Evolutionary conservation across 805 yeast species (phyloP), one percentile per base, ranked within the genome.

Genomic region (Ascoidea rubescens): DNA sequence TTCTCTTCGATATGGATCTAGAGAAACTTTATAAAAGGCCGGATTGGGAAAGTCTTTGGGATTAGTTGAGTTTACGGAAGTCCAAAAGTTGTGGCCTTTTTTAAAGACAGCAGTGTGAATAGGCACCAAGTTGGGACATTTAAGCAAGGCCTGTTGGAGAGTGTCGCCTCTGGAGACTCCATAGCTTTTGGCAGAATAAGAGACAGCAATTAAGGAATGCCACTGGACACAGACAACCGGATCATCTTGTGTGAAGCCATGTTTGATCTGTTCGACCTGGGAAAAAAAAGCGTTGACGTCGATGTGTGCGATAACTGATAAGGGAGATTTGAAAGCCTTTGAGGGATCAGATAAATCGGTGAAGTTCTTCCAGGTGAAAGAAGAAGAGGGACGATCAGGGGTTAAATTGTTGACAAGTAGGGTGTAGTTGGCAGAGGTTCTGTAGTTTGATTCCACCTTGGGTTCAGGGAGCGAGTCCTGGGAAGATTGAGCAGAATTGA

Each of bases 211-310:
- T 2, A 93, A 68, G 0, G 90, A 74, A 49, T 75, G 72, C 99
- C 99, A 93, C 61, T 93, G 99, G 4, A 88, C 87, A 64, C 97
- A 90, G 0, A 89, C 97, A 1, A 93, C 84, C 0, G 99, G 97
- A 55, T 81, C 90, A 2, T 80, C 78, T 1, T 69, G 70, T 1
- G 80, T 66, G 14, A 84, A 67, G 0, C 83, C 83, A 16, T 87
- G 71, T 46, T 96, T 67, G 5, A 87, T 70, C 58, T 84, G 91
- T 60, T 93, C 97, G 33, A 84, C 93, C 62, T 93, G 99, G 0
- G 99, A 96, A 66, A 86, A 93, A 65, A 90, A 93, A 10, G 98
- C 97, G 67, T 93, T 95, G 60, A 88, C 77, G 67, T 93, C 99
- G 30, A 93, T 75, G 59, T 89, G 95, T 5, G 84, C 89, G 45